Evolutionary conservation across 352 stramenopile species (phyloP).

Genomic region (Phytophthora citrophthora): DNA sequence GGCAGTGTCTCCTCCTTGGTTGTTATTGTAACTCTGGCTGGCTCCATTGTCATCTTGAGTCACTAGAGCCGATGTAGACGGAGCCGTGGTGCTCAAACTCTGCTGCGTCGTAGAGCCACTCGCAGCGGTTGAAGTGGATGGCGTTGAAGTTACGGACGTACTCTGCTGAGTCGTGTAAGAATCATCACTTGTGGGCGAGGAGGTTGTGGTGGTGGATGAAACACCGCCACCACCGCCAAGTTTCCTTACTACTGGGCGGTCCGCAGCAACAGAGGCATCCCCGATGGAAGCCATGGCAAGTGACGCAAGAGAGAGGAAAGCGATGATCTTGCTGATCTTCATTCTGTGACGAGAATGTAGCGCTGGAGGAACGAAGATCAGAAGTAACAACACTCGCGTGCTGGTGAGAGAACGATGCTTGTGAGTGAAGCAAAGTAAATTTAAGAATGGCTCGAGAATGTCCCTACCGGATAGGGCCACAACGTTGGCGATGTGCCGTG

Average conservation of each 20-base stretch:
- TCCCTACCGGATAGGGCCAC: too few relatives aligned
- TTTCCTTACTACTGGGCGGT: constrained; percentile 12
- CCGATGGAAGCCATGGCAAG: constrained; percentile 20
- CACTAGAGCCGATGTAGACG: background rate
- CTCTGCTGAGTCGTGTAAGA: constrained; percentile 25
- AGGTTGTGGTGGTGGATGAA: constrained; percentile 18
- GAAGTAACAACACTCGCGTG: constrained; percentile 24
- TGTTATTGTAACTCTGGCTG: background rate
- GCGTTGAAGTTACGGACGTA: constrained; percentile 5
- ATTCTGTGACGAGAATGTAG: constrained; percentile 15
- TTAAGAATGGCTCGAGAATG: constrained; percentile 17
- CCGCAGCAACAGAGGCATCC: constrained; percentile 21
- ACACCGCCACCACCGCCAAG: constrained; percentile 24
- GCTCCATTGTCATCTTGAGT: background rate
- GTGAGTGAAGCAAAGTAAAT: constrained; percentile 32
- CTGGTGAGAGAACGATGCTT: constrained; percentile 27
- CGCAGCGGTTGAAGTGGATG: constrained; percentile 3
- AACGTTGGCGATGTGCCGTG: constrained; percentile 18
- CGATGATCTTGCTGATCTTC: constrained; percentile 35
- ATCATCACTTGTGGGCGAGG: constrained; percentile 17
- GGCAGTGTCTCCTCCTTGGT: constrained; percentile 1
- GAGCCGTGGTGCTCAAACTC: constrained; percentile 1
- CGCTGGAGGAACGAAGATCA: background rate
- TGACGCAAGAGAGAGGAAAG: constrained; percentile 24
- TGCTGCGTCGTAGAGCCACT: constrained; percentile 22